Base-by-base conservation (phyloP, 306 rosid species). In the Psophocarpus tetragonolobus region DNA sequence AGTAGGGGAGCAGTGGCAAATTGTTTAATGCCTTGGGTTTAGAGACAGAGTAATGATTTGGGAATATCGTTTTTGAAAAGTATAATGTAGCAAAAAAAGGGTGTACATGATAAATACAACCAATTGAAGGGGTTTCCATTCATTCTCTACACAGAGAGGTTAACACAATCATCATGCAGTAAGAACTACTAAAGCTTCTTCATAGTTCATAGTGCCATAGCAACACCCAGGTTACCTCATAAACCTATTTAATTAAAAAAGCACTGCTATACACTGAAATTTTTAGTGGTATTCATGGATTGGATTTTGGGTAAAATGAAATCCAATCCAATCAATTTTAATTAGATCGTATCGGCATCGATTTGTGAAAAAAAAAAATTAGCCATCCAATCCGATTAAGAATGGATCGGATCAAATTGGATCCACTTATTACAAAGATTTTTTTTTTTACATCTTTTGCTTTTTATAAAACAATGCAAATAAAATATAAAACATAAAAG, bases 141-240 rank as follows among this genome's bases (percentile, higher is more conserved):
- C 41, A 30, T 30, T 57, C 29, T 17, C 29, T 48, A 24, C 32
- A 74, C 17, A 27, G 58, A 53, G 38, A 27, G 27, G 50, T 15
- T 48, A 35, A 64, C 66, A 50, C 73, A 35, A 23, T 13, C 74
- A 65, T 35, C 30, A 36, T 35, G 56, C 32, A 77, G 15, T 67
- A 27, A 23, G 44, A 77, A 29, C 61, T 67, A 27, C 15, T 33
- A 70, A 29, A 69, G 33, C 45, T 65, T 76, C 75, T 58, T 27
- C 20, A 27, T 57, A 18, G 12, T 9, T 10, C 58, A 53, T 23
- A 58, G 9, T 35, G 63, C 72, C 71, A 10, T 5, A 13, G 51
- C 6, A 47, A 38, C 62, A 78, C 76, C 54, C 45, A 41, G 7
- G 23, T 50, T 39, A 27, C 17, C 29, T 21, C 23, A 51, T 1